Conservation (phyloP, 2,329 filamentous ascomycete genomes). For the Alternaria viburni region DNA sequence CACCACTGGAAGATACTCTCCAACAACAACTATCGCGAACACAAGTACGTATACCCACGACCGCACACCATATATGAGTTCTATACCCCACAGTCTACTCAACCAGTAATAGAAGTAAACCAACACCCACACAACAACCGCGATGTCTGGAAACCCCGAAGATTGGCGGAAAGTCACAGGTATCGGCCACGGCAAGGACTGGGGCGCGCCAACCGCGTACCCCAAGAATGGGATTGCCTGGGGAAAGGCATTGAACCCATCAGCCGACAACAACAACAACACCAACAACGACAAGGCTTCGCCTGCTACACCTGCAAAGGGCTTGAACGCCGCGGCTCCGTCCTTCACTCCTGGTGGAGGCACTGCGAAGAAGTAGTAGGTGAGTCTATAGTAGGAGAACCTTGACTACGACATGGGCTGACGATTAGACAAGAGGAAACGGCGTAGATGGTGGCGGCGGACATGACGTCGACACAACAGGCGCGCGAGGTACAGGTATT, state of each 20-base stretch:
- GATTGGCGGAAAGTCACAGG: slow-evolving; percentile 6
- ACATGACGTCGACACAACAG: not conserved
- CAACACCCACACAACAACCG: not conserved
- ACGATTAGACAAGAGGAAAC: not conserved
- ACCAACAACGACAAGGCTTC: not conserved
- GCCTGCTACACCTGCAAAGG: not conserved
- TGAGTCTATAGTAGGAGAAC: not conserved
- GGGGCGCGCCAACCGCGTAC: slow-evolving; percentile 1
- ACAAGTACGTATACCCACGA: not conserved
- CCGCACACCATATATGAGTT: not conserved
- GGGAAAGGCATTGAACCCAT: not conserved
- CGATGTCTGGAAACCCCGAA: not conserved
- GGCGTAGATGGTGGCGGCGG: not conserved
- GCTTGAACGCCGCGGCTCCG: not conserved
- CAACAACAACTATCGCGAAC: not conserved
- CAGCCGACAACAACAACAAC: not conserved
- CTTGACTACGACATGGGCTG: not conserved
- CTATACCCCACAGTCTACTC: not conserved
- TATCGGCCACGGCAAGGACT: slow-evolving; percentile 8
- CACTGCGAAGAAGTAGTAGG: not conserved
- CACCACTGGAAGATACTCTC: not conserved
- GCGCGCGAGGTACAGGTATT: not conserved
- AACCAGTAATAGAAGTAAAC: not conserved
- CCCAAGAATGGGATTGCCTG: not conserved
- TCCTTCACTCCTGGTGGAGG: not conserved